These are phyloP conservation scores for Saccharum hybrid DNA, from an alignment of 202 grass and related monocot genomes.

Conservation along the genomic window DNA sequence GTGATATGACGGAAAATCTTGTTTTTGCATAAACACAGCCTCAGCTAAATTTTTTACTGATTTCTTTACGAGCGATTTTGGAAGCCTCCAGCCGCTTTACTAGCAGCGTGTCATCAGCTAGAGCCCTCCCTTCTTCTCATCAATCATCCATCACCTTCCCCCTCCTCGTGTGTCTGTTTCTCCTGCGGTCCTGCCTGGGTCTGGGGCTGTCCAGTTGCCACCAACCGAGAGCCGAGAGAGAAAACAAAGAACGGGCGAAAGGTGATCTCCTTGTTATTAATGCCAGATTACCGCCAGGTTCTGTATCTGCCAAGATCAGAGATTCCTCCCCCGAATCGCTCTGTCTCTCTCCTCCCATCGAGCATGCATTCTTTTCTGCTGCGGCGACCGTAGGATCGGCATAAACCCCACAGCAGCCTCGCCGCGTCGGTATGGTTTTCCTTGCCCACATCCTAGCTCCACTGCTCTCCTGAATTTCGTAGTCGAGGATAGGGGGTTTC, in stretches of 20 bases:
- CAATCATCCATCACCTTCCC: background rate
- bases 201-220: background rate
- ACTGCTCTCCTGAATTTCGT: background rate
- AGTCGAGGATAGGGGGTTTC: slow-evolving; percentile 12
- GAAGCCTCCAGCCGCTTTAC: slow-evolving; percentile 27
- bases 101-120: background rate
- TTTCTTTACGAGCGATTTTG: slow-evolving; percentile 18
- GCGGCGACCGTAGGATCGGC: background rate
- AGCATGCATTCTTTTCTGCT: slow-evolving; percentile 1
- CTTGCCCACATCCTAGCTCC: background rate
- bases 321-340: background rate
- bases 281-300: slow-evolving; percentile 31
- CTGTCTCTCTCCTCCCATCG: background rate
- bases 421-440: slow-evolving; percentile 6
- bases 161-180: too few species aligned
- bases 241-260: background rate
- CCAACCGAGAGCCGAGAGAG: background rate
- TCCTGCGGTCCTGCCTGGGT: too few species aligned
- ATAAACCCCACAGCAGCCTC: background rate
- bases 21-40: too few species aligned
- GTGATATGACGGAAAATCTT: too few species aligned
- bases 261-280: too few species aligned
- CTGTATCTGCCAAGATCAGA: slow-evolving; percentile 1
- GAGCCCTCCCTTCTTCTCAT: background rate
- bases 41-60: background rate